Base-by-base conservation (phyloP, 177 flowering plant species). In the Tripterygium wilfordii region DNA sequence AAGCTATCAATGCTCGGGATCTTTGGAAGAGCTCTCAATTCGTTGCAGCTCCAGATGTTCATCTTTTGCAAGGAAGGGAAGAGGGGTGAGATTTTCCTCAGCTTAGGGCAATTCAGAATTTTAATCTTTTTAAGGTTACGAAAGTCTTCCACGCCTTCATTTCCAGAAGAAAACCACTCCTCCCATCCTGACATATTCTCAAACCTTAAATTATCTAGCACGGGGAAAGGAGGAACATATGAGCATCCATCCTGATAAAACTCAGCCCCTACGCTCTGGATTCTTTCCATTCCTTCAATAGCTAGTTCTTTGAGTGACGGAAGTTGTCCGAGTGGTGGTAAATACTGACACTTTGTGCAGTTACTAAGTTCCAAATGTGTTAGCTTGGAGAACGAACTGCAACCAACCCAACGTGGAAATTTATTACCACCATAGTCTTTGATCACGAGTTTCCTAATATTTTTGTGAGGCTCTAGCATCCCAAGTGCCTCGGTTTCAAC, bases 361-460 rank as follows among this genome's bases (percentile, higher is more conserved):
- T 22, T 1, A 15, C 0, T 3, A 15, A 46, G 46, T 2, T 7
- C 8, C 0, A 57, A 17, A 23, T 0, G 1, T n/a, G 20, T 38
- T 13, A 57, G 1, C 4, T 43, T 36, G 12, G 44, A 25, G 20
- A 35, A 35, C 0, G 55, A 49, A 0, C 29, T 43, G 29, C 27
- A 17, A 2, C 49, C 44, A 19, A 49, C 4, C 54, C 61, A 57
- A 25, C n/a, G 18, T 45, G 61, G 44, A 26, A 57, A 57, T 27
- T 16, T 9, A 10, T 8, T 0, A 19, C 61, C 54, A 43, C 43
- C 2, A 28, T 49, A 57, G 20, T 1, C 3, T 5, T 10, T 6
- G 5, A 57, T 27, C 0, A 8, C 16, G 30, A 49, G 44, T 16
- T 26, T 27, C 36, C 28, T 42, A 7, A 50, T 19, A 4, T 50